Evolutionary conservation across 257 asterid species (phyloP), one percentile per base, ranked within the genome.

Genomic region (Echites panduratus): DNA sequence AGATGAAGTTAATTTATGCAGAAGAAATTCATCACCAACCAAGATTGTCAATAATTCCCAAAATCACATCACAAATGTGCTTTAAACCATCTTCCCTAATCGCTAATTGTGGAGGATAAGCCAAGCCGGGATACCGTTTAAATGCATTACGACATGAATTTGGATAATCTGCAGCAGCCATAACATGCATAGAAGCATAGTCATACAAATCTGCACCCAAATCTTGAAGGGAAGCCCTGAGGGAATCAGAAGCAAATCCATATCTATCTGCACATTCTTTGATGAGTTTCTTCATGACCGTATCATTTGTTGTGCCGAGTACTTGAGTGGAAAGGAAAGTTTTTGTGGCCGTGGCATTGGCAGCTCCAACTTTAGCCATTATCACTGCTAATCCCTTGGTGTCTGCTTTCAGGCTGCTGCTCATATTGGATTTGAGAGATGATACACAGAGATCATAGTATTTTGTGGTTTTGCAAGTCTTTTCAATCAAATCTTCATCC

Each of bases 161-260:
- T 19, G 98, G 98, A 44, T 93, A 93, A 77, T 93, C 98, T 0
- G 87, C 84, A 0, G 98, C 98, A 0, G 96, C 98, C 92, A 85
- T 87, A 8, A 89, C 96, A 56, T 90, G 87, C 89, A 93, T 67
- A 80, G 87, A 93, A 7, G 97, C 98, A 61, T 86, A 90, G n/a
- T 91, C 98, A 75, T 84, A 89, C 47, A 77, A 12, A n/a, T 93
- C 90, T 0, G 47, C 68, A 43, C 78, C 75, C 91, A 93, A 63
- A 82, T 87, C 93, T 58, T 78, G 86, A 14, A 83, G 70, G 0
- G 96, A 81, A 53, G 81, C 78, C n/a, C 73, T 80, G 1, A 93
- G 91, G 2, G 98, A 86, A 27, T 85, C 89, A 4, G 71, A 73
- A 0, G 98, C 97, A n/a, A 77, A 84, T 0, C 77, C 82, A 49